phyloP scores from a whole-genome alignment of 805 yeast species.

The Barnettozyma sucrosica region DNA sequence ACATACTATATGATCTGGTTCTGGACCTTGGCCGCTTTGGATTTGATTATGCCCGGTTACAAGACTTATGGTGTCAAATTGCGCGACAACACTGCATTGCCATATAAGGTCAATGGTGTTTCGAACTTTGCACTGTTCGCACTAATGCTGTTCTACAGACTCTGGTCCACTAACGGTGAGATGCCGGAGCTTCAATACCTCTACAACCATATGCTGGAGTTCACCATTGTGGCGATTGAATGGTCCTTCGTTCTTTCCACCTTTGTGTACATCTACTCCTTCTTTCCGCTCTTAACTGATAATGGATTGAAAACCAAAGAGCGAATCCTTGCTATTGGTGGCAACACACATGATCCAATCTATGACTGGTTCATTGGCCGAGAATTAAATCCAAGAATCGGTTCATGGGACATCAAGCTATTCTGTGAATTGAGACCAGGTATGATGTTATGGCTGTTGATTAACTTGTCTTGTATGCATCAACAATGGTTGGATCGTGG shows the following conservation, averaged over 20 bases:
- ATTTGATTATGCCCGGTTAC: constrained; percentile 61
- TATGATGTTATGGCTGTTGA: constrained; percentile 73
- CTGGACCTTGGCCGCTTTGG: constrained; percentile 54
- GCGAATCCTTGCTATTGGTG: constrained; percentile 75
- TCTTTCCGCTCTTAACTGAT: constrained; percentile 43
- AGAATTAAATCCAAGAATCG: constrained; percentile 88
- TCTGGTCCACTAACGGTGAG: constrained; percentile 41
- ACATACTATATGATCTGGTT: constrained; percentile 70
- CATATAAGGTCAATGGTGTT: constrained; percentile 79
- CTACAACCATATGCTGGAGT: constrained; percentile 59
- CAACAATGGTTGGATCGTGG: constrained; percentile 65
- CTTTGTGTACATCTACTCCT: constrained; percentile 64
- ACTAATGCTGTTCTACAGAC: constrained; percentile 45
- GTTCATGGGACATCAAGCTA: constrained; percentile 79
- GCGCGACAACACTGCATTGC: constrained; percentile 68
- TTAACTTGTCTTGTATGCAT: constrained; percentile 75
- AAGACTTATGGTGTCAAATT: constrained; percentile 57
- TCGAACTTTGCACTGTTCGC: constrained; percentile 40
- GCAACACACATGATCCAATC: constrained; percentile 68
- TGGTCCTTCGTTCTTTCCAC: constrained; percentile 60
- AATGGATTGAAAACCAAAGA: constrained; percentile 57
- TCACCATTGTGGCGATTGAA: constrained; percentile 56
- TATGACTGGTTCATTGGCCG: constrained; percentile 98
- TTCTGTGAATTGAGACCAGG: constrained; percentile 96
- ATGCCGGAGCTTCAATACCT: constrained; percentile 79